Evolutionary conservation across 345 rosid genomes (phyloP).

Genomic region (Rhodamnia rubescens): DNA sequence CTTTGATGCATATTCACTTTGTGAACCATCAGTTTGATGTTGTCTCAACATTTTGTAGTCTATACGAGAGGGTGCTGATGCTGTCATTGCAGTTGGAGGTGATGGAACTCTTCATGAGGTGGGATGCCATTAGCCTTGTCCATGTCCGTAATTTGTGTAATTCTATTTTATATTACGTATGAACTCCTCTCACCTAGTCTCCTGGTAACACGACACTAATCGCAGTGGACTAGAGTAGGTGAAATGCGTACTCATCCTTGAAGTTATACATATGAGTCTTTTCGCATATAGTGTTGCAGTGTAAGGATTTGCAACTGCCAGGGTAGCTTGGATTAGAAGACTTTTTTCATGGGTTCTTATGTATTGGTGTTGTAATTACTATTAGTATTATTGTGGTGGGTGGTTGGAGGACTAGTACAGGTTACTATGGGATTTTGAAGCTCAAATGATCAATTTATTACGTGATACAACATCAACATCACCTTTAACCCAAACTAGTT

Average conservation of each 20-base stretch:
- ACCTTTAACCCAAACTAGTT: no score
- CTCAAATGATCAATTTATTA: neutral
- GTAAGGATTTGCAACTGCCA: neutral
- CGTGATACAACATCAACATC: no score
- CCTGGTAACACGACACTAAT: neutral
- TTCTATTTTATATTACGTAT: neutral
- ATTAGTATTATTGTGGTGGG: neutral
- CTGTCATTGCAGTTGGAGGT: constrained; percentile 98
- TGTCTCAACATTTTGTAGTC: constrained; percentile 28
- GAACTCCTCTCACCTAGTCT: neutral
- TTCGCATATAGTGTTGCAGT: neutral
- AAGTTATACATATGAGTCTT: neutral
- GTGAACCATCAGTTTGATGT: neutral
- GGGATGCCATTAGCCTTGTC: neutral
- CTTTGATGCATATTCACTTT: neutral
- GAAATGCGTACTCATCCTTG: neutral
- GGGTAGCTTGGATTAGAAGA: neutral
- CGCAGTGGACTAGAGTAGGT: neutral
- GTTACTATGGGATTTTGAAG: neutral
- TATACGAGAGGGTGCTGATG: constrained; percentile 85
- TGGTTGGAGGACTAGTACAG: neutral
- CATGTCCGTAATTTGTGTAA: neutral
- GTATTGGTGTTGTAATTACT: neutral
- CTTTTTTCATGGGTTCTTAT: neutral
- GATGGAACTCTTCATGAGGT: constrained; percentile 99